These are phyloP conservation scores for Coemansia sp. DNA, from an alignment of 192 early-diverging fungal genomes.

Conservation along the genomic window DNA sequence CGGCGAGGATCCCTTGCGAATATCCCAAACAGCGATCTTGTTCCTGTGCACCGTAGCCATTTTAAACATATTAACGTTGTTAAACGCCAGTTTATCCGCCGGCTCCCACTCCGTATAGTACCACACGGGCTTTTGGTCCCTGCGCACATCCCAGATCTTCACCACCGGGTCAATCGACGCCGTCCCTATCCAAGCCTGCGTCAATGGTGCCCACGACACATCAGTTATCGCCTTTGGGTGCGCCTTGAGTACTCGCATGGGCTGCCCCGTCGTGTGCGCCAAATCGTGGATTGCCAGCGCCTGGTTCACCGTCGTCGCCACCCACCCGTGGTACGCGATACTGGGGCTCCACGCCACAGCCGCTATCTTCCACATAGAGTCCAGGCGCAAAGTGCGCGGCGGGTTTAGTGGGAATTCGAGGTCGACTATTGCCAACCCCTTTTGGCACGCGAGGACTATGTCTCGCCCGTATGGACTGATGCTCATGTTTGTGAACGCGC, in stretches of 20 bases:
- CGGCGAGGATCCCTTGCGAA: constrained; percentile 41
- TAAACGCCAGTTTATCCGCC: constrained; percentile 37
- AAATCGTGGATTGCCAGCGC: constrained; percentile 43
- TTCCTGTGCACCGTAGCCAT: constrained; percentile 47
- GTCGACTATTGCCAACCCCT: constrained; percentile 43
- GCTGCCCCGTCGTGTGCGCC: constrained; percentile 21
- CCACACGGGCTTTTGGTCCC: constrained; percentile 50
- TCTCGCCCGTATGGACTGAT: constrained; percentile 51
- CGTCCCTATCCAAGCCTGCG: constrained; percentile 44
- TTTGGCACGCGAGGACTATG: constrained; percentile 36
- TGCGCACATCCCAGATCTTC: constrained; percentile 49
- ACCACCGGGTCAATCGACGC: constrained; percentile 47
- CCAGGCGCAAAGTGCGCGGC: constrained; percentile 26
- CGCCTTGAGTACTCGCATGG: constrained; percentile 37
- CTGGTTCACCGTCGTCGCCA: constrained; percentile 38
- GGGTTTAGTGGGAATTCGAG: constrained; percentile 40
- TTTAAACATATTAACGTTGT: constrained; percentile 29
- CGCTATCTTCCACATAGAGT: constrained; percentile 37
- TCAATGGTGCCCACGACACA: constrained; percentile 40
- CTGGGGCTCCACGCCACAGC: constrained; percentile 43
- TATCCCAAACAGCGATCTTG: constrained; percentile 48
- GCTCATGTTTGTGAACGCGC: constrained; percentile 38
- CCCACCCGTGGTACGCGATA: constrained; percentile 38
- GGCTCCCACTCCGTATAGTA: constrained; percentile 48
- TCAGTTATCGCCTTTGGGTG: constrained; percentile 48